phyloP scores from a whole-genome alignment of 768 basidiomycete genomes.

The Gautieria morchelliformis region DNA sequence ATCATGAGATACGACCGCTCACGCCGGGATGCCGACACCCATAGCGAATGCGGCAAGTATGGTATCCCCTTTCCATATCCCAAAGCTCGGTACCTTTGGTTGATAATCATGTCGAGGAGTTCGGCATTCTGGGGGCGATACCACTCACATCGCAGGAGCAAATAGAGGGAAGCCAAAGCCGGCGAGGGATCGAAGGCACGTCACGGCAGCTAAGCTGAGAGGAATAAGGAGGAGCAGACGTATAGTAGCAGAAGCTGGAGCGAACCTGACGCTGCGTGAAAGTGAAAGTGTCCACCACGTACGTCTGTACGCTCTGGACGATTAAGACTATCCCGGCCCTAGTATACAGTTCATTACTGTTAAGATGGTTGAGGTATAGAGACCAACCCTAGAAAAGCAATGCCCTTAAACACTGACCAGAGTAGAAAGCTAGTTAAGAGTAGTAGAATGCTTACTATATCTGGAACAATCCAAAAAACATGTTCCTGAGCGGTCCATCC shows the following conservation, averaged over 20 bases:
- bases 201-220: constrained; percentile 53
- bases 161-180: constrained; percentile 79
- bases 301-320: constrained; percentile 57
- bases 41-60: constrained; percentile 52
- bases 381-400: constrained; percentile 32
- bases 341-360: not conserved
- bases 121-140: not conserved
- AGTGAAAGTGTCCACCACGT: constrained; percentile 59
- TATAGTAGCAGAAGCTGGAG: constrained; percentile 7
- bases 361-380: not conserved
- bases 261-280: constrained; percentile 59
- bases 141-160: constrained; percentile 44
- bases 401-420: constrained; percentile 32
- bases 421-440: not conserved
- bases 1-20: constrained; percentile 7
- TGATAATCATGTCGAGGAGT: not conserved
- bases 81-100: constrained; percentile 34
- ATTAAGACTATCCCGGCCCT: constrained; percentile 45
- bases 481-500: constrained; percentile 58
- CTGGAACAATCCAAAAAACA: constrained; percentile 62
- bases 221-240: not conserved
- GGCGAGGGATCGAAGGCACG: constrained; percentile 51
- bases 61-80: constrained; percentile 63
- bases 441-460: constrained; percentile 39
- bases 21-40: constrained; percentile 49